Evolutionary conservation across 2,329 filamentous ascomycete species (phyloP), one percentile per base, ranked within the genome.

Genomic region (Talaromyces sp.): DNA sequence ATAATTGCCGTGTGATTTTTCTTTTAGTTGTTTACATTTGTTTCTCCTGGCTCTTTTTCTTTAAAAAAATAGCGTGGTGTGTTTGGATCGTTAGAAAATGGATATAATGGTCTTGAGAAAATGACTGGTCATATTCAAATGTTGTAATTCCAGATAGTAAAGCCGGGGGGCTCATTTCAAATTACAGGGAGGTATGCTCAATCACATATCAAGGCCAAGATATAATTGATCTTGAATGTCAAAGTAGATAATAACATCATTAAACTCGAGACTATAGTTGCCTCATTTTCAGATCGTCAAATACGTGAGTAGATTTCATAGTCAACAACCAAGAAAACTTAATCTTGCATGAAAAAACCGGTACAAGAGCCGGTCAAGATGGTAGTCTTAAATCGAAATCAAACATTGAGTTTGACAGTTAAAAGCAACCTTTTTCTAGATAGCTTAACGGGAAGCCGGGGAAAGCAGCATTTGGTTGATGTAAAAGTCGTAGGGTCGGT

Each of bases 31-130:
- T 52, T 59, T 55, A 13, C 11, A 44, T 42, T 54, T 47, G 33
- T 47, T 25, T 64, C 51, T 44, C 39, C 47, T 58, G 57, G 59
- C 51, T 57, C 33, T 51, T 44, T 58, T 61, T 57, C 8, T 13
- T 33, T 36, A 4, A 15, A 19, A 19, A 47, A 47, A 19, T 19
- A 47, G 19, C 44, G 44, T 22, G 17, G 15, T n/a, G 15, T 15
- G 17, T 39, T 39, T 5, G 6, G 36, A n/a, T 47, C 11, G 10
- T 8, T 15, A 25, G 44, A 47, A 47, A 47, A 47, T 25, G 44
- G 9, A 25, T 47, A 11, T 47, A 25, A 11, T 3, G 15, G 8
- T 39, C 17, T n/a, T 8, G 17, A 2, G 2, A 39, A 39, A 39
- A 17, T 36, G 7, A 36, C 32, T 32, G 30, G 9, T 8, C 7